These are phyloP conservation scores for Extremus antarcticus DNA, from an alignment of 495 filamentous ascomycete genomes.

Conservation along the genomic window DNA sequence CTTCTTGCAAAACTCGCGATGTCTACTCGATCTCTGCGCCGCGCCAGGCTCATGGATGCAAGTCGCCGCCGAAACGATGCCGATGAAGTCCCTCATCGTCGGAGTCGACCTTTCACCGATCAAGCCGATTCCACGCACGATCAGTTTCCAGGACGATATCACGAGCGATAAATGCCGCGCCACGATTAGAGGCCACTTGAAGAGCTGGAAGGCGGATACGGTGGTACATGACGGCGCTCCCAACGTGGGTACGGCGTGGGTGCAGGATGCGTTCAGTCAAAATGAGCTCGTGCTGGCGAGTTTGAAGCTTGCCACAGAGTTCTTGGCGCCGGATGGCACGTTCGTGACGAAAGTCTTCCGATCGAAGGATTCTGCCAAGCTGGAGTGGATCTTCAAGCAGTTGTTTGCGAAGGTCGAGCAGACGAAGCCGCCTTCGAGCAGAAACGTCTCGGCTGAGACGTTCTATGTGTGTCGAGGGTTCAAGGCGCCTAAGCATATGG, in stretches of 20 bases:
- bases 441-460: conserved; percentile 94
- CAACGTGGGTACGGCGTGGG: conserved; percentile 96
- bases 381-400: conserved; percentile 97
- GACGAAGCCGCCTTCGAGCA: conserved; percentile 89
- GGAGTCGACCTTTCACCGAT: conserved; percentile 94
- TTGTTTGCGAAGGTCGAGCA: conserved; percentile 89
- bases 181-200: conserved; percentile 81
- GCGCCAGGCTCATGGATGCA: conserved; percentile 98
- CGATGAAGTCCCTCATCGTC: conserved; percentile 76
- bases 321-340: conserved; percentile 76
- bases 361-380: conserved; percentile 91
- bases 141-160: conserved; percentile 95
- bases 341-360: conserved; percentile 98
- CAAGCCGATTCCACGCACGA: conserved; percentile 84
- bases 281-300: conserved; percentile 88
- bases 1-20: conserved; percentile 92
- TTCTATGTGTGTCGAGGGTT: conserved; percentile 93
- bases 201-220: conserved; percentile 93
- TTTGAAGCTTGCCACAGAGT: conserved; percentile 88
- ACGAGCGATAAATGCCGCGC: conserved; percentile 92
- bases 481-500: conserved; percentile 85
- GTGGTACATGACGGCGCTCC: conserved; percentile 98
- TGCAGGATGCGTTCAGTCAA: conserved; percentile 96
- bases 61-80: conserved; percentile 94
- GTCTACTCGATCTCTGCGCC: conserved; percentile 92